Conservation (phyloP, 148 eudicot species). For the Polygonum maritimum region DNA sequence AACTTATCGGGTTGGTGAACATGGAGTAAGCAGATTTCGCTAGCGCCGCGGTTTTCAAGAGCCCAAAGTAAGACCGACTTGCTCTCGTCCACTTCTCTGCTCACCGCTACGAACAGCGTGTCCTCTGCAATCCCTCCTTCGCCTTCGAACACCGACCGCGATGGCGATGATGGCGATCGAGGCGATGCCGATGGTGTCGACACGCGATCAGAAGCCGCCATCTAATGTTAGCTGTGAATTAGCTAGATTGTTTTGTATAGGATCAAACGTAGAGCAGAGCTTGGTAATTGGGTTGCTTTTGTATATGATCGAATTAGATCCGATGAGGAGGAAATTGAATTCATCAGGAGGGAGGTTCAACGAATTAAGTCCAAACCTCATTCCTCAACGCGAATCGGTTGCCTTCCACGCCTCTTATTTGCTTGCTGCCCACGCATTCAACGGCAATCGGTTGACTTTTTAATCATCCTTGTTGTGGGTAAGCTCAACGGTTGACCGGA, state of each 20-base stretch:
- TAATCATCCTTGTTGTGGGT: no score
- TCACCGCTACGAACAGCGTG: conserved; percentile 35
- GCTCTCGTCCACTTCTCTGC: conserved; percentile 29
- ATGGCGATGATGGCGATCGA: neutral
- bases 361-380: neutral
- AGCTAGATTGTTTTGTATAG: no score
- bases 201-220: neutral
- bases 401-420: neutral
- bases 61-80: conserved; percentile 42
- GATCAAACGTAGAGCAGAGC: neutral
- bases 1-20: conserved; percentile 46
- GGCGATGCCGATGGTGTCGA: neutral
- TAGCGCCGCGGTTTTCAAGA: conserved; percentile 25
- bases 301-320: no score
- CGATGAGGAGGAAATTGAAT: neutral
- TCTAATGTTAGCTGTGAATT: neutral
- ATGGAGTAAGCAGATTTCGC: conserved; percentile 35
- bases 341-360: neutral
- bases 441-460: no score
- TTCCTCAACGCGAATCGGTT: neutral
- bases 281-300: neutral
- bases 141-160: neutral
- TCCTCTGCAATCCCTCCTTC: neutral
- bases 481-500: no score
- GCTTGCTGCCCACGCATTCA: neutral